Conservation (phyloP, 805 yeast genomes). For the Saturnispora serradocipensis region DNA sequence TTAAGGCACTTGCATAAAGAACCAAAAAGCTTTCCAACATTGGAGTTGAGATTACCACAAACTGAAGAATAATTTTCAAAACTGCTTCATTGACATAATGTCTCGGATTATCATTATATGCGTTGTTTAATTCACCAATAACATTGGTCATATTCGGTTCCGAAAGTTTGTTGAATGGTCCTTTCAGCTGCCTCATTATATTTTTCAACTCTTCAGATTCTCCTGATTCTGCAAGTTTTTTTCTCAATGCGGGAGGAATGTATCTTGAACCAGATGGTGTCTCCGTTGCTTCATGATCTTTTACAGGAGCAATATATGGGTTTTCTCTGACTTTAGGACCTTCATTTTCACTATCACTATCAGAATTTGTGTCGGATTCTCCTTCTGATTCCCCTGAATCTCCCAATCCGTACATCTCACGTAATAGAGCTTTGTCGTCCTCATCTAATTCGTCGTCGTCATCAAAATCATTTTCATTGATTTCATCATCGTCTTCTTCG, state of each 20-base stretch:
- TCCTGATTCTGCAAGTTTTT: conserved; percentile 31
- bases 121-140: conserved; percentile 53
- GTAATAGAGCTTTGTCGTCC: conserved; percentile 23
- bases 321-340: conserved; percentile 45
- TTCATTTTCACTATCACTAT: conserved; percentile 22
- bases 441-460: conserved; percentile 25
- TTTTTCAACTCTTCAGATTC: conserved; percentile 39
- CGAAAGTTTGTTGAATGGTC: conserved; percentile 79
- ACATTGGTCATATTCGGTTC: conserved; percentile 74
- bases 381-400: conserved; percentile 13
- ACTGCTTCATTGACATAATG: conserved; percentile 69
- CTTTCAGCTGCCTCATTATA: conserved; percentile 60
- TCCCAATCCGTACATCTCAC: conserved; percentile 27
- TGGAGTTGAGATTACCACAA: conserved; percentile 53
- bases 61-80: conserved; percentile 52
- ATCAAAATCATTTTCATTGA: conserved; percentile 26
- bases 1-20: conserved; percentile 67
- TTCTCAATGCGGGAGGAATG: conserved; percentile 81
- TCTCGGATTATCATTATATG: conserved; percentile 63
- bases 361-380: conserved; percentile 16
- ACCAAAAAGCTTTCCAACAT: conserved; percentile 71
- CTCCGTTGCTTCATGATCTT: conserved; percentile 15
- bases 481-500: conserved; percentile 19
- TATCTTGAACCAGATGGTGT: conserved; percentile 37
- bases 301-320: conserved; percentile 62